A percentile compares a stretch with the other conserved stretches of the same genome.
phyloP scores from a whole-genome alignment of 73 alveolate genomes.

The Diophrys appendiculata region DNA sequence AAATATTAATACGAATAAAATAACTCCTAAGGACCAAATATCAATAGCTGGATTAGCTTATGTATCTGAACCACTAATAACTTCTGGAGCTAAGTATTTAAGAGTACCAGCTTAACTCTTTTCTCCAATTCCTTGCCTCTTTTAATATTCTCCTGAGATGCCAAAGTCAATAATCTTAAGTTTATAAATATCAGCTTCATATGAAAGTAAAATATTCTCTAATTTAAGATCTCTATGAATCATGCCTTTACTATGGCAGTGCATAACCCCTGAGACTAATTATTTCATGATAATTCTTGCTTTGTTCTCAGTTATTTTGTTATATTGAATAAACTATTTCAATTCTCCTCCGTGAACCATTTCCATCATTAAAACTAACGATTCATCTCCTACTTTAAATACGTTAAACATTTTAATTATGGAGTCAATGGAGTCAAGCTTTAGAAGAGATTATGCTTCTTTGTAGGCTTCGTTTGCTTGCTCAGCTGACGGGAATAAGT shows the following conservation, averaged over 20 bases:
- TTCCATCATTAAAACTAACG: background rate
- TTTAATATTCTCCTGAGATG: background rate
- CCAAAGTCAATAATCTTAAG: slow-evolving; percentile 1
- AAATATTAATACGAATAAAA: background rate
- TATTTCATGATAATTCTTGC: background rate
- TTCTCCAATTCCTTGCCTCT: background rate
- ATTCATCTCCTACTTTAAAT: background rate
- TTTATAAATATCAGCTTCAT: background rate
- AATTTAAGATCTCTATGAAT: slow-evolving; percentile 13
- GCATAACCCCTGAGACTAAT: background rate
- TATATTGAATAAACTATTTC: background rate
- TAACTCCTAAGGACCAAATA: slow-evolving; percentile 9
- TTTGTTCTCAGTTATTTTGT: background rate
- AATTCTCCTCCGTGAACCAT: background rate
- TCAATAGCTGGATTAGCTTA: slow-evolving; percentile 10
- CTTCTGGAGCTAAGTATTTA: slow-evolving; percentile 6
- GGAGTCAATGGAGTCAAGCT: background rate
- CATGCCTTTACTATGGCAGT: slow-evolving; percentile 2
- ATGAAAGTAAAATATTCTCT: background rate
- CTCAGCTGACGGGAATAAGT: background rate
- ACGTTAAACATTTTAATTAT: background rate
- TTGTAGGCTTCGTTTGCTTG: background rate
- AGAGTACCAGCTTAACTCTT: background rate
- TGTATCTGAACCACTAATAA: background rate
- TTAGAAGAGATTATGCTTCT: background rate